phyloP scores from a whole-genome alignment of 2,329 filamentous ascomycete species.

The Cadophora gregata region DNA sequence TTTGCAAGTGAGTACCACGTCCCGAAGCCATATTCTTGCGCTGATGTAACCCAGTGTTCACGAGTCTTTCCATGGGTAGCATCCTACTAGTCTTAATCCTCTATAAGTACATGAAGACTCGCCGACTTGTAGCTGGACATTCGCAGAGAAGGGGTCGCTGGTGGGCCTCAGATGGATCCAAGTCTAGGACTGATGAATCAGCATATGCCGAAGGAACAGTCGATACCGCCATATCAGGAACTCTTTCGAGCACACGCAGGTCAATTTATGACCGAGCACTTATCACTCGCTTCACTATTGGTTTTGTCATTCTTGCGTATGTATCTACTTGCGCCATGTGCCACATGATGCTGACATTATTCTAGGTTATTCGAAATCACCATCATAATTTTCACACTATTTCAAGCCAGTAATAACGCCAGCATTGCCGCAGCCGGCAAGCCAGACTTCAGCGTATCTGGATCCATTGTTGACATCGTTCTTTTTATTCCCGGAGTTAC shows the following conservation, averaged over 20 bases:
- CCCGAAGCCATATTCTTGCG: background rate
- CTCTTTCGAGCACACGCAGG: conserved; percentile 27
- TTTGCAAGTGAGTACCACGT: conserved; percentile 45
- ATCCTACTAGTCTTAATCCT: conserved; percentile 49
- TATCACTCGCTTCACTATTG: conserved; percentile 52
- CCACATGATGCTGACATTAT: conserved; percentile 21
- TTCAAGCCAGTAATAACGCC: conserved; percentile 43
- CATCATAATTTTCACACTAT: conserved; percentile 48
- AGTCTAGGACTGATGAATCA: conserved; percentile 21
- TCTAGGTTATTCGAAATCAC: conserved; percentile 47
- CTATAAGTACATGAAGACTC: conserved; percentile 49
- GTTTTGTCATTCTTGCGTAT: conserved; percentile 49
- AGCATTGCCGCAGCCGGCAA: conserved; percentile 38
- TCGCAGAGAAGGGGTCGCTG: conserved; percentile 37
- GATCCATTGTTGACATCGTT: conserved; percentile 44
- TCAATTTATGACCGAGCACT: conserved; percentile 54
- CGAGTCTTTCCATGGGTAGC: conserved; percentile 47
- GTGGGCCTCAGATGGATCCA: conserved; percentile 37
- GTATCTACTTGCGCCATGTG: background rate
- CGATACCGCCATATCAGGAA: conserved; percentile 23
- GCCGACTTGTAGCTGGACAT: conserved; percentile 45
- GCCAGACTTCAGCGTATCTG: conserved; percentile 45
- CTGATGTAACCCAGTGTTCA: conserved; percentile 45
- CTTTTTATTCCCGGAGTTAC: conserved; percentile 50
- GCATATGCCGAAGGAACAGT: conserved; percentile 16